Conservation (phyloP, 2,329 filamentous ascomycete species). For the Berkeleyomyces basicola region DNA sequence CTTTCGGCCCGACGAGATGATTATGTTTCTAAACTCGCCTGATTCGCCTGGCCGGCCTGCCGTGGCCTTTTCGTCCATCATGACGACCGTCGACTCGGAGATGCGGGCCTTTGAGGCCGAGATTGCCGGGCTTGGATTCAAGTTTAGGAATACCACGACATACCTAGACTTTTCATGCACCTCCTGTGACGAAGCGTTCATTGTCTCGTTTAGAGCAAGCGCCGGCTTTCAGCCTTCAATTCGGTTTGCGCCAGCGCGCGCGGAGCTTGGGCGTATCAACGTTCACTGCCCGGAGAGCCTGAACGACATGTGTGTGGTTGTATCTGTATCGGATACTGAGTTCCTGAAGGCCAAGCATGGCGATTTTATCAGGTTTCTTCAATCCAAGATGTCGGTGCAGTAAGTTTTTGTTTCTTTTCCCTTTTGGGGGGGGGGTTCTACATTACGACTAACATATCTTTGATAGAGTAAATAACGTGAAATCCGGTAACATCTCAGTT, state of each 20-base stretch:
- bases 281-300: background rate
- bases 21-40: background rate
- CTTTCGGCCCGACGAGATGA: background rate
- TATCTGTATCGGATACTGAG: background rate
- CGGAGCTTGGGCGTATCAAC: constrained; percentile 6
- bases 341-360: background rate
- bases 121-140: background rate
- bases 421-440: background rate
- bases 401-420: background rate
- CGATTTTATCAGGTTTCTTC: constrained; percentile 1
- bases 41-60: background rate
- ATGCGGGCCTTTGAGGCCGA: constrained; percentile 1
- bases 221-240: background rate
- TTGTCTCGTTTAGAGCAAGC: constrained; percentile 3
- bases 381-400: background rate
- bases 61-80: background rate
- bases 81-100: background rate
- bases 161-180: constrained; percentile 8
- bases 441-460: background rate
- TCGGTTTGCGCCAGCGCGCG: background rate
- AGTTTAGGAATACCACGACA: background rate
- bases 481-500: background rate
- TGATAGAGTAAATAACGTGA: background rate
- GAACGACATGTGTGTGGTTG: constrained; percentile 1
- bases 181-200: background rate